phyloP scores from a whole-genome alignment of 495 filamentous ascomycete genomes.

The Peziza echinospora region DNA sequence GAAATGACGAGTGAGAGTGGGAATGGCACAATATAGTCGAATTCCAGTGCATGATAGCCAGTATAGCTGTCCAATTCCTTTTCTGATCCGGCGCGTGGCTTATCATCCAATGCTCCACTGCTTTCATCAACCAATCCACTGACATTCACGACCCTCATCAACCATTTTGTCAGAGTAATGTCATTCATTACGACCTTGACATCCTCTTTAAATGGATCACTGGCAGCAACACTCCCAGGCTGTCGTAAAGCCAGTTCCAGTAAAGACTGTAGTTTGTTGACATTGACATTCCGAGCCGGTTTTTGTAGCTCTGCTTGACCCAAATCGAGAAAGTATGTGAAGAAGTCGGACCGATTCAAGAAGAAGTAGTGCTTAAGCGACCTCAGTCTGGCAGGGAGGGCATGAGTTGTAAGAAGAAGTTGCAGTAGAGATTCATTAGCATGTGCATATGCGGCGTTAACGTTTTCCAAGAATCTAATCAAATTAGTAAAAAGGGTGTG shows the following conservation, averaged over 20 bases:
- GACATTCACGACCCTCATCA: slow-evolving; percentile 90
- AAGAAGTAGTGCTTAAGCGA: slow-evolving; percentile 98
- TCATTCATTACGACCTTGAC: slow-evolving; percentile 96
- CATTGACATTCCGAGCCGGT: slow-evolving; percentile 68
- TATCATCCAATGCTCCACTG: slow-evolving; percentile 23
- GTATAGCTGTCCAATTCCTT: slow-evolving; percentile 70
- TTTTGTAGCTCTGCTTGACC: slow-evolving; percentile 72
- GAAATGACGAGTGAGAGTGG: slow-evolving; percentile 92
- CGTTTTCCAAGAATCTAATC: slow-evolving; percentile 70
- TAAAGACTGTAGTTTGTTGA: slow-evolving; percentile 76
- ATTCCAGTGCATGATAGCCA: slow-evolving; percentile 75
- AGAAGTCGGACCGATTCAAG: slow-evolving; percentile 91
- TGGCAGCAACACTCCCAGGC: slow-evolving; percentile 77
- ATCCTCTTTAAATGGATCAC: slow-evolving; percentile 94
- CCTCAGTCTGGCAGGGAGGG: slow-evolving; percentile 59
- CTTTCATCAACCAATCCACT: slow-evolving; percentile 82
- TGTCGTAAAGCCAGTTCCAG: slow-evolving; percentile 87
- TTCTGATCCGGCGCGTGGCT: slow-evolving; percentile 17
- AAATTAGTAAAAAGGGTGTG: background rate
- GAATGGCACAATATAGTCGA: slow-evolving; percentile 88
- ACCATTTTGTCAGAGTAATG: slow-evolving; percentile 67
- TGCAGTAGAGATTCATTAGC: slow-evolving; percentile 87
- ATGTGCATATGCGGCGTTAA: slow-evolving; percentile 82
- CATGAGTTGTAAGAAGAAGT: slow-evolving; percentile 78
- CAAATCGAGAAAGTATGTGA: slow-evolving; percentile 89